Conservation (phyloP, 2,329 filamentous ascomycete species). For the Diaporthe australafricana region DNA sequence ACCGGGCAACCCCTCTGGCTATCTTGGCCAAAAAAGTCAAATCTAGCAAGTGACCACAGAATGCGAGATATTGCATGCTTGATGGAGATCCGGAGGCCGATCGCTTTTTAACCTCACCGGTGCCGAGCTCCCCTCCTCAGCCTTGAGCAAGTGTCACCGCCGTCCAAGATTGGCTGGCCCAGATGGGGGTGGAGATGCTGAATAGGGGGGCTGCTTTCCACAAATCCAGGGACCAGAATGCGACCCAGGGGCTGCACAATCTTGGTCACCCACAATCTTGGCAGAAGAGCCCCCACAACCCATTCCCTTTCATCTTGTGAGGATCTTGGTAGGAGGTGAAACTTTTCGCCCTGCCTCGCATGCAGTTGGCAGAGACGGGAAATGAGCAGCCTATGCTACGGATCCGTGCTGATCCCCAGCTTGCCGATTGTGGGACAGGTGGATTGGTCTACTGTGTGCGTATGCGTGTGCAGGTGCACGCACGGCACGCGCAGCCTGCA, state of each 20-base stretch:
- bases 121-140: slow-evolving; percentile 20
- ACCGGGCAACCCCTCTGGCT: slow-evolving; percentile 1
- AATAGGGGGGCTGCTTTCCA: slow-evolving; percentile 30
- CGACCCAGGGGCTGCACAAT: slow-evolving; percentile 26
- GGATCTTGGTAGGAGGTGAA: slow-evolving; percentile 22
- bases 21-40: neutral
- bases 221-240: slow-evolving; percentile 31
- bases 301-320: slow-evolving; percentile 32
- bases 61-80: slow-evolving; percentile 15
- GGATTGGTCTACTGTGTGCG: neutral
- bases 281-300: slow-evolving; percentile 24
- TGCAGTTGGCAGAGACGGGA: slow-evolving; percentile 24
- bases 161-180: slow-evolving; percentile 21
- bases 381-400: slow-evolving; percentile 21
- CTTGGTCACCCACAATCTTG: slow-evolving; percentile 28
- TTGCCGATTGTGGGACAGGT: slow-evolving; percentile 7
- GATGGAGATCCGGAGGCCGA: slow-evolving; percentile 30
- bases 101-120: slow-evolving; percentile 31
- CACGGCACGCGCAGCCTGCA: neutral
- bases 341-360: slow-evolving; percentile 15
- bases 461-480: neutral
- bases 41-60: slow-evolving; percentile 6
- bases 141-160: slow-evolving; percentile 11
- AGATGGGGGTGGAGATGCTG: slow-evolving; percentile 25
- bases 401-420: slow-evolving; percentile 9